These are phyloP conservation scores for Trypanosoma grayi DNA, from an alignment of 208 protist species.

Conservation along the genomic window DNA sequence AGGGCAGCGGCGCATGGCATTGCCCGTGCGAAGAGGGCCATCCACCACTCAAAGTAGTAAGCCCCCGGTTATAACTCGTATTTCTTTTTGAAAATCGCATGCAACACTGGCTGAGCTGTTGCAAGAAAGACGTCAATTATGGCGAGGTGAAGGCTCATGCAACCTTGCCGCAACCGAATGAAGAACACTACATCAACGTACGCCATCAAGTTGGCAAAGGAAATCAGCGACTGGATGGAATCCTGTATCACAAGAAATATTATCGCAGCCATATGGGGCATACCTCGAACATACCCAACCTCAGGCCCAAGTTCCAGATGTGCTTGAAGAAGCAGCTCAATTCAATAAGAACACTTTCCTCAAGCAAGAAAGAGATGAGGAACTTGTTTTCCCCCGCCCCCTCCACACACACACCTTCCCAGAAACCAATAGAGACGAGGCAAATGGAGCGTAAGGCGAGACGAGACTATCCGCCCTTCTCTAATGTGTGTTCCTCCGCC, in stretches of 20 bases:
- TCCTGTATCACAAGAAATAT: slow-evolving; percentile 12
- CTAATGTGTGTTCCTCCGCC: no score
- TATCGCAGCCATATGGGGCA: slow-evolving; percentile 27
- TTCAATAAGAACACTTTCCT: background rate
- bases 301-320: slow-evolving; percentile 16
- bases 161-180: background rate
- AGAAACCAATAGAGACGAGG: no score
- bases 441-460: no score
- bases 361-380: slow-evolving; percentile 1
- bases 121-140: slow-evolving; percentile 16
- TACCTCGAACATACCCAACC: slow-evolving; percentile 27
- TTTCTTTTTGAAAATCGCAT: slow-evolving; percentile 13
- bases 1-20: slow-evolving; percentile 15
- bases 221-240: slow-evolving; percentile 17
- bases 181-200: slow-evolving; percentile 5
- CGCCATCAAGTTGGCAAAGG: slow-evolving; percentile 16
- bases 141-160: slow-evolving; percentile 12
- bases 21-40: slow-evolving; percentile 17
- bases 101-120: slow-evolving; percentile 1
- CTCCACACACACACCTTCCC: background rate
- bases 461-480: no score
- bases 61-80: background rate
- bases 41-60: slow-evolving; percentile 32
- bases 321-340: slow-evolving; percentile 14
- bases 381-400: background rate